These are phyloP conservation scores for Bathelium albidoporum DNA, from an alignment of 495 filamentous ascomycete genomes.

Conservation along the genomic window DNA sequence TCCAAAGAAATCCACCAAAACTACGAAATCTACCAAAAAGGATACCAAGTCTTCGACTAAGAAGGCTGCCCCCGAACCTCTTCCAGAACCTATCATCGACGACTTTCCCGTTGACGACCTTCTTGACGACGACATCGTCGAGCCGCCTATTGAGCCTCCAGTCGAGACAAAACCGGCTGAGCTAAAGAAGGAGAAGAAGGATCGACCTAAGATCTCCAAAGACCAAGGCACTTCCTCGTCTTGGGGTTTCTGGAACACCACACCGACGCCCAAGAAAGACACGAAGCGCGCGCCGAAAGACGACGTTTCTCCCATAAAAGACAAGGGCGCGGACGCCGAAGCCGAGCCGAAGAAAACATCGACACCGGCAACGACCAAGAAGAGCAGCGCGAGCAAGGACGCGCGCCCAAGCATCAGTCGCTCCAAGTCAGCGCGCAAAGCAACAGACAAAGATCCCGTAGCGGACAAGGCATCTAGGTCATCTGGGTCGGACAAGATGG, in stretches of 20 bases:
- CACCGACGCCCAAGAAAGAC: slow-evolving; percentile 37
- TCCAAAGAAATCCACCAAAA: slow-evolving; percentile 10
- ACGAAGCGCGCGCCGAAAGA: slow-evolving; percentile 21
- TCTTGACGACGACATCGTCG: background rate
- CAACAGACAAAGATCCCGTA: slow-evolving; percentile 40
- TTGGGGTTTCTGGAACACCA: slow-evolving; percentile 51
- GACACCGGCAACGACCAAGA: slow-evolving; percentile 7
- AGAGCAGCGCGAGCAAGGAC: slow-evolving; percentile 15
- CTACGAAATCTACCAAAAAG: slow-evolving; percentile 8
- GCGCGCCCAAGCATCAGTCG: slow-evolving; percentile 31
- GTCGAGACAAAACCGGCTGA: background rate
- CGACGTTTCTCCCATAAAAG: slow-evolving; percentile 16
- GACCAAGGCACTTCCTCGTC: slow-evolving; percentile 33
- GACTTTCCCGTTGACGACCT: slow-evolving; percentile 2
- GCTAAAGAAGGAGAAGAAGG: slow-evolving; percentile 41
- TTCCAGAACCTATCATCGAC: slow-evolving; percentile 5
- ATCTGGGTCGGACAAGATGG: slow-evolving; percentile 46
- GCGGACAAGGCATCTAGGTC: slow-evolving; percentile 42
- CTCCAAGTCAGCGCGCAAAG: slow-evolving; percentile 44
- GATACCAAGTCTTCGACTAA: slow-evolving; percentile 16
- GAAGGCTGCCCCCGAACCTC: slow-evolving; percentile 12
- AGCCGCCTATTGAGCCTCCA: background rate
- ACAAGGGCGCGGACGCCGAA: slow-evolving; percentile 9
- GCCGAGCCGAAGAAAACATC: slow-evolving; percentile 12
- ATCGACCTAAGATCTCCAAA: slow-evolving; percentile 47